Evolutionary conservation across 768 basidiomycete species (phyloP), one percentile per base, ranked within the genome.

Genomic region (Tylopilus sp.): DNA sequence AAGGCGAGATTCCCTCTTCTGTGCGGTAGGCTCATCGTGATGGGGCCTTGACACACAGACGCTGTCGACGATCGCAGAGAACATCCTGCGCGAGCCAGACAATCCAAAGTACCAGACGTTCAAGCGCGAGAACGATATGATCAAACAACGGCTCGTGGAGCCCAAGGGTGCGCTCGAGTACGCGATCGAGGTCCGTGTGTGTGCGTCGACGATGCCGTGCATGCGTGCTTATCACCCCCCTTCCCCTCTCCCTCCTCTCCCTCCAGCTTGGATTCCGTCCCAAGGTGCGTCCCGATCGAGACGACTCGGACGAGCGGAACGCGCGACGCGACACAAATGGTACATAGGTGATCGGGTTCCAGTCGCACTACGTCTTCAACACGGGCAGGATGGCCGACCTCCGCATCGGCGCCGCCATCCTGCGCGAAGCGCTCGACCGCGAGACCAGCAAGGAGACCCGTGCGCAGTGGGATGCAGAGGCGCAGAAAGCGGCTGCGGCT

Each of bases 261-360:
- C n/a, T n/a, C n/a, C n/a, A 91, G 86, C 78, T 90, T 56, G 88
- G 89, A 17, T 93, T 92, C 63, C 70, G 76, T 26, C 80, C 86
- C 28, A 78, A 88, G 66, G 88, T 89, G 61, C 41, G 59, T 56
- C 17, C 13, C 30, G 18, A 7, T 3, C 39, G 25, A 6, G 26
- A 8, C 5, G 25, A 26, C 8, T 8, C 5, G 25, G 25, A 26
- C 8, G 25, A 26, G 25, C 5, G 8, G 25, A 8, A 26, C 8
- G 25, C 25, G 8, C 25, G 25, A 26, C 25, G 25, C 8, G 25
- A 8, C 5, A 26, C n/a, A n/a, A n/a, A n/a, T n/a, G n/a, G n/a
- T n/a, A n/a, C n/a, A 40, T 20, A 89, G 86, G 85, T 90, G 47
- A 69, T 74, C 46, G 71, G 83, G 40, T 88, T 90, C 55, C 86